Evolutionary conservation across 768 basidiomycete species (phyloP).

Genomic region (Leccinum longicurvipes): DNA sequence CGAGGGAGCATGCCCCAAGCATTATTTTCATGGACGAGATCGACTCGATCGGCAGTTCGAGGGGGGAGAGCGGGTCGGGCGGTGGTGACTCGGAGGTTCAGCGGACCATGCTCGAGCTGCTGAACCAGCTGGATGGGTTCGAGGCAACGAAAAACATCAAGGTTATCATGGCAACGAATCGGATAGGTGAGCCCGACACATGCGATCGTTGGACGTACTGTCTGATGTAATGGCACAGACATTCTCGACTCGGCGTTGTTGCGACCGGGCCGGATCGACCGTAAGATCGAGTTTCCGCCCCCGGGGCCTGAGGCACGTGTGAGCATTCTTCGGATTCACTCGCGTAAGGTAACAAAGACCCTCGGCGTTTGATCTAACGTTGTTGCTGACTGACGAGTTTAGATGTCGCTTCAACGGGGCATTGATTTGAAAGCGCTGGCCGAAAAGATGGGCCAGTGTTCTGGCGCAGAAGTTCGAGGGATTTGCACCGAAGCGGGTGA

Average conservation of each 20-base stretch:
- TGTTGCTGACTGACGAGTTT: background rate
- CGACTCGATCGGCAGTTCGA: constrained; percentile 91
- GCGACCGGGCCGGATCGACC: constrained; percentile 90
- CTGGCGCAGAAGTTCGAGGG: constrained; percentile 95
- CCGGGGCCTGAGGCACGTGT: constrained; percentile 96
- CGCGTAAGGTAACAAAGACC: constrained; percentile 60
- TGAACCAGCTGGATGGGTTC: background rate
- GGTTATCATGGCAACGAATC: constrained; percentile 37
- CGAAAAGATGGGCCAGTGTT: constrained; percentile 99
- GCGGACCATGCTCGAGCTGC: background rate
- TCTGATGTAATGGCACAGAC: constrained; percentile 44
- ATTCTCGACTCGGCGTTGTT: constrained; percentile 92
- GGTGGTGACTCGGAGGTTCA: constrained; percentile 81
- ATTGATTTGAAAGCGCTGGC: constrained; percentile 96
- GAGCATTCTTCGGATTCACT: constrained; percentile 49
- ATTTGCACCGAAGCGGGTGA: constrained; percentile 95
- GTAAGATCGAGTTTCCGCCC: constrained; percentile 40
- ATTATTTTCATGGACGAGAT: constrained; percentile 99
- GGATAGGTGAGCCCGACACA: constrained; percentile 57
- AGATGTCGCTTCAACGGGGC: constrained; percentile 98
- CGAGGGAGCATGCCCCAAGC: constrained; percentile 92
- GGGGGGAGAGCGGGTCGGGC: constrained; percentile 76
- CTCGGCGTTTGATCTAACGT: background rate
- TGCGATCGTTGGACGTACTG: background rate
- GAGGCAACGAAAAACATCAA: background rate